These are phyloP conservation scores for Geotrichum histeridarum DNA, from an alignment of 1,139 yeast species.

Conservation along the genomic window DNA sequence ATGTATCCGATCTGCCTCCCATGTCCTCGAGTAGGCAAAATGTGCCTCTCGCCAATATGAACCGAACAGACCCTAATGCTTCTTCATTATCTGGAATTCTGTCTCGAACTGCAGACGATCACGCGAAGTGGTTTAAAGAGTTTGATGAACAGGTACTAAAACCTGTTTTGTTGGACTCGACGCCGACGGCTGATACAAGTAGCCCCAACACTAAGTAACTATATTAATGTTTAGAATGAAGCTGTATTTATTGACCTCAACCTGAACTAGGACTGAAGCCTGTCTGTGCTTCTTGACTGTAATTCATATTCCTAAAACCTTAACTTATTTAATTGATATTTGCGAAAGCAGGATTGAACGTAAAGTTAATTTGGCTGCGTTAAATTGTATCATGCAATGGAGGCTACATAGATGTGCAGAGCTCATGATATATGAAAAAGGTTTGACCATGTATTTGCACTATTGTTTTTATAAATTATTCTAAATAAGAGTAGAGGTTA, in stretches of 20 bases:
- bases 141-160: constrained; percentile 94
- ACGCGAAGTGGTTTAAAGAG: constrained; percentile 85
- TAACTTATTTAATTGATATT: too few relatives aligned
- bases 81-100: constrained; percentile 40
- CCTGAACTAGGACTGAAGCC: background rate
- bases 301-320: too few relatives aligned
- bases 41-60: constrained; percentile 5
- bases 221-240: background rate
- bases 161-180: constrained; percentile 76
- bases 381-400: too few relatives aligned
- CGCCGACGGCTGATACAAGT: constrained; percentile 20
- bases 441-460: too few relatives aligned
- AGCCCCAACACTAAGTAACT: background rate
- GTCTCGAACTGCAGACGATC: constrained; percentile 57
- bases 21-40: constrained; percentile 26
- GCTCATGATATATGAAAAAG: too few relatives aligned
- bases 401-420: too few relatives aligned
- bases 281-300: background rate
- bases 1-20: constrained; percentile 34
- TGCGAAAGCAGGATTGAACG: too few relatives aligned
- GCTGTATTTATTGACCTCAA: background rate
- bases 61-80: constrained; percentile 19
- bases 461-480: too few relatives aligned
- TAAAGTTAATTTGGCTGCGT: too few relatives aligned
- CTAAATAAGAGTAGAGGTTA: too few relatives aligned